Evolutionary conservation across 257 asterid species (phyloP).

Genomic region (Solanum sejunctum): DNA sequence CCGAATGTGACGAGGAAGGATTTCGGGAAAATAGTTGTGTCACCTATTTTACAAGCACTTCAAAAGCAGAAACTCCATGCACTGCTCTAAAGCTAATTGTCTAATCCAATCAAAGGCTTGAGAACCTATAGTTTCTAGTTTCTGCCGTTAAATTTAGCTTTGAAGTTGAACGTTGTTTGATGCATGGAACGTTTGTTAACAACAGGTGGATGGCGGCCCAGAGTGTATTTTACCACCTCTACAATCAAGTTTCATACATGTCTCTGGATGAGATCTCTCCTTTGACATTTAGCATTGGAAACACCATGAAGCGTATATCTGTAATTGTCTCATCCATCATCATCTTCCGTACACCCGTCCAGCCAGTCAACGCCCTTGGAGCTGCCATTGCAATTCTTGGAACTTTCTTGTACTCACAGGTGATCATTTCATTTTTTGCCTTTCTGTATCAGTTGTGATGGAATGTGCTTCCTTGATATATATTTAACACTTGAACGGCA

Average conservation of each 20-base stretch:
- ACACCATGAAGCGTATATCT: constrained; percentile 92
- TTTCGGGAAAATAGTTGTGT: not conserved
- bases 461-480: not conserved
- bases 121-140: not conserved
- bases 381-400: constrained; percentile 91
- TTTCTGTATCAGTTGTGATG: not conserved
- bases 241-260: constrained; percentile 97
- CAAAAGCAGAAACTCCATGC: not conserved
- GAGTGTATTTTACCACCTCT: constrained; percentile 86
- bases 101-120: not conserved
- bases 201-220: constrained; percentile 96
- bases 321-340: constrained; percentile 92
- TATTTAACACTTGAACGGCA: not conserved
- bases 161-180: constrained; percentile 5
- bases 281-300: constrained; percentile 85
- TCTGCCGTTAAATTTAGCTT: not conserved
- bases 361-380: constrained; percentile 93
- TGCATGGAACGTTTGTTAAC: constrained; percentile 11
- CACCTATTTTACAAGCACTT: not conserved
- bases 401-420: constrained; percentile 97
- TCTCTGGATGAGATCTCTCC: constrained; percentile 96
- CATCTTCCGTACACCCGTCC: constrained; percentile 84
- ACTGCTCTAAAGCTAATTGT: not conserved
- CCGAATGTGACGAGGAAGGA: not conserved
- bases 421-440: constrained; percentile 11